Base-by-base conservation (phyloP, 2,329 filamentous ascomycete genomes). In the Fonsecaea monophora region DNA sequence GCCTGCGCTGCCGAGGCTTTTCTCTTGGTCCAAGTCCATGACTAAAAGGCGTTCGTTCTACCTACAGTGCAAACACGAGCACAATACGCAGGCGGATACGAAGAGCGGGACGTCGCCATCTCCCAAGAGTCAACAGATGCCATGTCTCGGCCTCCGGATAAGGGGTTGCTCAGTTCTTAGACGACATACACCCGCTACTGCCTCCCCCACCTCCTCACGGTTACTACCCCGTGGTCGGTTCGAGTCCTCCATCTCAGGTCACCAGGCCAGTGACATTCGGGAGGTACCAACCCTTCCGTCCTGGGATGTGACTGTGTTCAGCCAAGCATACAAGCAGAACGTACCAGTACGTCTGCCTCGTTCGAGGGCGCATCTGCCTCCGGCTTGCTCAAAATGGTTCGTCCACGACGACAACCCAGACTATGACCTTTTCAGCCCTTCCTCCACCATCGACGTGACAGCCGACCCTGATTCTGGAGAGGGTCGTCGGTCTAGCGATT, bases 341-440 rank as follows among this genome's bases (percentile, higher is more conserved):
- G 77, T 75, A 18, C 89, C 89, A 1, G 76, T 82, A 9, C 75
- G 89, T 18, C 78, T 87, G 5, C 82, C 81, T n/a, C 75, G 77
- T 37, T 74, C 75, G 6, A 73, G 75, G 2, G 84, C 84, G 57
- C 69, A 70, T 32, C 58, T 78, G 9, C 74, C 89, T 0, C 86
- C 87, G 0, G 87, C 87, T 1, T 77, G 82, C 21, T 73, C 73
- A 3, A 86, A 84, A 69, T 91, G 90, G 90, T 91, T 92, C 72
- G 65, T 66, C 32, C 64, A 66, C 5, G 48, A 65, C 40, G 35
- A 30, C 8, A 30, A 66, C 37, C 10, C 32, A n/a, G 37, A 42
- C 32, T 57, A 57, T 21, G 35, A 54, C n/a, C 34, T 67, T 12
- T 58, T 64, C 32, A 15, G 25, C 15, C 4, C 7, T 40, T 40